A percentile compares a stretch with the other conserved stretches of the same genome.
These are phyloP conservation scores for Lathyrus tuberosus DNA, from an alignment of 306 rosid genomes.

Conservation along the genomic window DNA sequence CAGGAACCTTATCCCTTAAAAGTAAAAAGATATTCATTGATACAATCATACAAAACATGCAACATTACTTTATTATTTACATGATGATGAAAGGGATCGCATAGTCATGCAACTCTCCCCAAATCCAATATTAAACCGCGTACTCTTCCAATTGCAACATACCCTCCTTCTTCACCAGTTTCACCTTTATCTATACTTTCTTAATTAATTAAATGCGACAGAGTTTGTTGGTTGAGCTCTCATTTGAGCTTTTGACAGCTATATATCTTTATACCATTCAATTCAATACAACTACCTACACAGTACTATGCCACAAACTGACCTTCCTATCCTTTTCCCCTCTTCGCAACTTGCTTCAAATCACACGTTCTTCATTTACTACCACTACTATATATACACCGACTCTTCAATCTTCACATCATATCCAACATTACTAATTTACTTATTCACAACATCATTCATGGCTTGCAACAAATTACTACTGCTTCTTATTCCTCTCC, in stretches of 20 bases:
- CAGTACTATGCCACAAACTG: no score
- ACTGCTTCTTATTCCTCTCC: constrained; percentile 13
- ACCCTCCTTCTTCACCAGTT: no score
- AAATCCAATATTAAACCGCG: no score
- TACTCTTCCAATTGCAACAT: no score
- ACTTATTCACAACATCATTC: background rate
- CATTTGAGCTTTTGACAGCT: constrained; percentile 19
- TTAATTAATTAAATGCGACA: background rate
- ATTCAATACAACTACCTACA: constrained; percentile 31
- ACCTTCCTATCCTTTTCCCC: constrained; percentile 30
- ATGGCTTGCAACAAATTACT: constrained; percentile 23
- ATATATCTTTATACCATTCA: background rate
- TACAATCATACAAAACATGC: no score
- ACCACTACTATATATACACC: background rate
- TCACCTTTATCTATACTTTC: no score
- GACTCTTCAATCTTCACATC: background rate
- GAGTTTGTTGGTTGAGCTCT: background rate
- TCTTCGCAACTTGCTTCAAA: constrained; percentile 2
- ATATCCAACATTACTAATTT: background rate
- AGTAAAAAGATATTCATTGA: no score
- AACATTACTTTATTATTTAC: no score
- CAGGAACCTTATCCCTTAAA: no score
- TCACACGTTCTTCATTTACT: background rate
- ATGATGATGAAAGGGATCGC: no score
- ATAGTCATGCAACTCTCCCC: no score